These are phyloP conservation scores for Tagetes patula DNA, from an alignment of 129 eudicot genomes.

Conservation along the genomic window DNA sequence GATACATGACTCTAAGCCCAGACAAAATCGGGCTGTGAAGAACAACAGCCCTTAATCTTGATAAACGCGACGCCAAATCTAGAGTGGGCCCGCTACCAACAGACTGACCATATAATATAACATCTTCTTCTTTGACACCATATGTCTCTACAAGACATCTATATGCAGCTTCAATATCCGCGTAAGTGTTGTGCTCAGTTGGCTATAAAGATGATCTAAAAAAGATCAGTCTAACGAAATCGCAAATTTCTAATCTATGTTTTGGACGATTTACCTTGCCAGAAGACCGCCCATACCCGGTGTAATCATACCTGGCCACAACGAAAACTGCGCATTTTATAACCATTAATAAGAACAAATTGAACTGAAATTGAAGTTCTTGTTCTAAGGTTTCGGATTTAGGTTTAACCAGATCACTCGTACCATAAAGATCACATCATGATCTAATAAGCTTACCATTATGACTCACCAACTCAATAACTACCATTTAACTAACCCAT, in stretches of 20 bases:
- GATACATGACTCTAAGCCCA: conserved; percentile 96
- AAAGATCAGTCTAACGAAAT: neutral
- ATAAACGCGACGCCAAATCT: conserved; percentile 80
- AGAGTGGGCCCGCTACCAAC: conserved; percentile 96
- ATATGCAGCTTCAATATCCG: conserved; percentile 91
- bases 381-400: neutral
- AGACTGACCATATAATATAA: conserved; percentile 88
- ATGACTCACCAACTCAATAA: neutral
- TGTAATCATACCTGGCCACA: conserved; percentile 75
- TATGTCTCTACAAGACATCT: conserved; percentile 74
- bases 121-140: conserved; percentile 74
- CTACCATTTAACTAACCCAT: neutral
- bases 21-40: conserved; percentile 95
- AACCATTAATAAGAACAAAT: conserved; percentile 7
- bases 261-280: conserved; percentile 62
- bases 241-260: neutral
- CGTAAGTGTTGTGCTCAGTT: conserved; percentile 85
- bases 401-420: neutral
- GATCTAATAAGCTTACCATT: neutral
- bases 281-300: conserved; percentile 88
- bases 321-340: conserved; percentile 27
- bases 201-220: conserved; percentile 46
- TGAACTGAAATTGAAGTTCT: neutral
- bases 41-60: conserved; percentile 84
- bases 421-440: neutral